phyloP scores from a whole-genome alignment of 2,329 filamentous ascomycete species.

The Mycosphaerelloides madeirae region DNA sequence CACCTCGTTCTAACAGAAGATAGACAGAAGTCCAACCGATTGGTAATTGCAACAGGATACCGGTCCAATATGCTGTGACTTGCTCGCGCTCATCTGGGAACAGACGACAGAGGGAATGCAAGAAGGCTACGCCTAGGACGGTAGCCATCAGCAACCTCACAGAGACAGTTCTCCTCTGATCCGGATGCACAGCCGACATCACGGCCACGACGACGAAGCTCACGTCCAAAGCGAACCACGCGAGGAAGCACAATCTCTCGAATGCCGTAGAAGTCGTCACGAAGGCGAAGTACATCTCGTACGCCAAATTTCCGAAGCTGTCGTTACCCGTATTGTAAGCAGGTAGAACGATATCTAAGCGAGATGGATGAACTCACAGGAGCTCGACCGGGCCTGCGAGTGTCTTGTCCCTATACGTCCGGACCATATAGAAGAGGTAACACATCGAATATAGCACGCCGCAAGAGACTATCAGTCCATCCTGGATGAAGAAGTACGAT shows the following conservation, averaged over 20 bases:
- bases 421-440: slow-evolving; percentile 38
- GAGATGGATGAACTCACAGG: slow-evolving; percentile 20
- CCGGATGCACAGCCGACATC: slow-evolving; percentile 25
- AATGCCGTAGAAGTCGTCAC: slow-evolving; percentile 33
- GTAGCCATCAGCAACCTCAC: slow-evolving; percentile 27
- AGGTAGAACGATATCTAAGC: no score
- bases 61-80: slow-evolving; percentile 40
- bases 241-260: slow-evolving; percentile 34
- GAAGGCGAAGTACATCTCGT: slow-evolving; percentile 39
- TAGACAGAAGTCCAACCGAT: slow-evolving; percentile 36
- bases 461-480: slow-evolving; percentile 39
- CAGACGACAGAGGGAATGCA: slow-evolving; percentile 25
- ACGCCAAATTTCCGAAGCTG: slow-evolving; percentile 32
- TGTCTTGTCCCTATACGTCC: slow-evolving; percentile 35
- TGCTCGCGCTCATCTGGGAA: not conserved
- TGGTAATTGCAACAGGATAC: slow-evolving; percentile 35
- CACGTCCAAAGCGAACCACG: slow-evolving; percentile 37
- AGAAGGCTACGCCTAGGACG: slow-evolving; percentile 27
- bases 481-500: slow-evolving; percentile 39
- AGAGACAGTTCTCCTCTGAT: slow-evolving; percentile 22
- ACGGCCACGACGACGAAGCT: slow-evolving; percentile 34
- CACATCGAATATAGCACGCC: slow-evolving; percentile 39
- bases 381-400: slow-evolving; percentile 31
- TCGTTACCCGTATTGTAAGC: not conserved
- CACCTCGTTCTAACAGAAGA: slow-evolving; percentile 28